Percentiles rank a stretch among this genome's conserved stretches.
These are phyloP conservation scores for Nothophytophthora sp. DNA, from an alignment of 352 stramenopile species.

Conservation along the genomic window DNA sequence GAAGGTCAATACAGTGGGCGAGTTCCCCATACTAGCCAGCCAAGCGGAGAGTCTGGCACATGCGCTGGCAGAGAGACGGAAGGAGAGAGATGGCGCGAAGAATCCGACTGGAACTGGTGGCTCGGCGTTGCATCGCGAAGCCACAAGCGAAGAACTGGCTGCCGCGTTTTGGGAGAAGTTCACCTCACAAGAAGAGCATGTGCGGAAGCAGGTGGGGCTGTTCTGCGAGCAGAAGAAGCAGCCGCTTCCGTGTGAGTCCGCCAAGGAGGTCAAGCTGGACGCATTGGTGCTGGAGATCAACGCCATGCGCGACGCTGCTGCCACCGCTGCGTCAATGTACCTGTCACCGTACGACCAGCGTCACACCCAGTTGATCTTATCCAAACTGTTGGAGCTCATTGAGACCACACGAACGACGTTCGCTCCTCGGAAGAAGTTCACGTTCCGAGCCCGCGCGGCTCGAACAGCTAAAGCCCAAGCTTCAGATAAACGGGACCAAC, in stretches of 20 bases:
- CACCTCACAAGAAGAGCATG: constrained; percentile 45
- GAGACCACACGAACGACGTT: constrained; percentile 67
- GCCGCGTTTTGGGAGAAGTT: constrained; percentile 72
- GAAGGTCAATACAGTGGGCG: constrained; percentile 49
- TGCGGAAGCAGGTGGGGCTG: constrained; percentile 46
- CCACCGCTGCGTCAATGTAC: constrained; percentile 71
- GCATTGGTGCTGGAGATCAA: constrained; percentile 48
- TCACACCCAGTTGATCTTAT: constrained; percentile 70
- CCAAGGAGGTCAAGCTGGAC: constrained; percentile 54
- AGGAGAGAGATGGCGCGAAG: constrained; percentile 36
- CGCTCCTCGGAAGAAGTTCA: constrained; percentile 86
- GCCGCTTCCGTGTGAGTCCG: constrained; percentile 32
- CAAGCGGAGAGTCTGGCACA: constrained; percentile 58
- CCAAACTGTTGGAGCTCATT: constrained; percentile 61
- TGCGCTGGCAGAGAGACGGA: constrained; percentile 48
- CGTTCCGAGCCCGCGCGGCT: constrained; percentile 52
- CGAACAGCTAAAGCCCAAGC: constrained; percentile 22
- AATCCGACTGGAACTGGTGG: not conserved
- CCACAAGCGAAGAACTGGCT: constrained; percentile 52
- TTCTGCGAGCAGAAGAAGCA: constrained; percentile 71
- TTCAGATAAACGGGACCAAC: constrained; percentile 15
- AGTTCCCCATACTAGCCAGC: constrained; percentile 52
- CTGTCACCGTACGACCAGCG: constrained; percentile 88
- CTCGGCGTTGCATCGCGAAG: constrained; percentile 26
- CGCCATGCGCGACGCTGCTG: constrained; percentile 56